phyloP scores from a whole-genome alignment of 352 stramenopile species.

The Globisporangium viniferum region DNA sequence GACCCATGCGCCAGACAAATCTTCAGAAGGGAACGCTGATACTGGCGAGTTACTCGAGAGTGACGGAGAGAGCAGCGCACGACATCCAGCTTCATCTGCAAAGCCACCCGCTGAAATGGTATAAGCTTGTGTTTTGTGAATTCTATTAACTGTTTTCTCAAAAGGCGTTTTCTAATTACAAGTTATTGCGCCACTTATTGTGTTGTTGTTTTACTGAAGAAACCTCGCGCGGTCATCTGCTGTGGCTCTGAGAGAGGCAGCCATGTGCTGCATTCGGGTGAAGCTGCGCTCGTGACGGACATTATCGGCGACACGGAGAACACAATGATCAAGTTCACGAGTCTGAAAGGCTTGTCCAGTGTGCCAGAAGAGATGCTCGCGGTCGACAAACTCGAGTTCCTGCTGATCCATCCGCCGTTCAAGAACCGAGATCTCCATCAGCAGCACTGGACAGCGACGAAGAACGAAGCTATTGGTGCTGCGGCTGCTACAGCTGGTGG shows the following conservation, averaged over 20 bases:
- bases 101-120: neutral
- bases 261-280: conserved; percentile 24
- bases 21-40: conserved; percentile 1
- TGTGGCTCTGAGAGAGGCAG: conserved; percentile 10
- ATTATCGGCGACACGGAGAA: conserved; percentile 52
- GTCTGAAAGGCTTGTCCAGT: conserved; percentile 27
- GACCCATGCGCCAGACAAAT: neutral
- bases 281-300: conserved; percentile 39
- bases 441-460: conserved; percentile 23
- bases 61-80: neutral
- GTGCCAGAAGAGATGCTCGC: conserved; percentile 46
- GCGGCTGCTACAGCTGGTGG: neutral
- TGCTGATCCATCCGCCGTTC: conserved; percentile 43
- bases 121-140: neutral
- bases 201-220: neutral
- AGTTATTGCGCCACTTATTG: neutral
- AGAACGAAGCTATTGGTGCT: conserved; percentile 9
- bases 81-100: neutral
- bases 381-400: conserved; percentile 23
- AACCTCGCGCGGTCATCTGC: conserved; percentile 47
- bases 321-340: conserved; percentile 42
- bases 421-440: conserved; percentile 20
- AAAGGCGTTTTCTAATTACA: neutral
- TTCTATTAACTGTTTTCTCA: neutral
- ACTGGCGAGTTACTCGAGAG: neutral